These are phyloP conservation scores for Linnemannia hyalina DNA, from an alignment of 192 early-diverging fungal species.

Conservation along the genomic window DNA sequence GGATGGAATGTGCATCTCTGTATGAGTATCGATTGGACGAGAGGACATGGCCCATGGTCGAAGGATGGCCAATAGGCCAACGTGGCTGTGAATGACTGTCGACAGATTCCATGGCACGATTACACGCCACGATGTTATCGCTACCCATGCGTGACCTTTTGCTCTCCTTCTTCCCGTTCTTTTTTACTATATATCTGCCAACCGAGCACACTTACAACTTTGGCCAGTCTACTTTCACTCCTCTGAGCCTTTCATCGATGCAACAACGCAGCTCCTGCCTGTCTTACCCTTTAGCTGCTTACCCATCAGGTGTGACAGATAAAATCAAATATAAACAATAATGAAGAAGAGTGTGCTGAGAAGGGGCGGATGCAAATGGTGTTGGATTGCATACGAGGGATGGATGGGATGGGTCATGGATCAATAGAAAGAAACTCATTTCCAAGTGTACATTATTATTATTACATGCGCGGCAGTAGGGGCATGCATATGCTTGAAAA, in stretches of 20 bases:
- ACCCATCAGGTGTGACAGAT: constrained; percentile 5
- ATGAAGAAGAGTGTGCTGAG: background rate
- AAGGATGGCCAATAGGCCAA: background rate
- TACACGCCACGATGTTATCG: background rate
- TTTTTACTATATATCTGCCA: background rate
- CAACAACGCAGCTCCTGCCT: background rate
- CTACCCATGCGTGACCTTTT: background rate
- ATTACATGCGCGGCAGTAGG: too few relatives aligned
- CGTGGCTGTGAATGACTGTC: background rate
- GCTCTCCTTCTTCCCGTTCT: background rate
- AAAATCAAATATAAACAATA: background rate
- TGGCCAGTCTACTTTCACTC: background rate
- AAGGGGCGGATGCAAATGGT: background rate
- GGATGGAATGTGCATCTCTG: background rate
- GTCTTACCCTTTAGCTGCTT: background rate
- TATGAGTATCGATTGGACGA: background rate
- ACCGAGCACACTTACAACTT: background rate
- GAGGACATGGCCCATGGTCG: background rate
- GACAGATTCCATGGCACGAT: background rate
- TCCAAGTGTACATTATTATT: too few relatives aligned
- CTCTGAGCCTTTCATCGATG: background rate
- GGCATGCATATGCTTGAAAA: too few relatives aligned
- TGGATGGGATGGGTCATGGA: background rate
- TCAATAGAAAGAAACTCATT: too few relatives aligned
- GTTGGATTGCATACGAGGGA: background rate